Conservation (phyloP, 2,329 filamentous ascomycete genomes). For the Waltergamsia citrina region DNA sequence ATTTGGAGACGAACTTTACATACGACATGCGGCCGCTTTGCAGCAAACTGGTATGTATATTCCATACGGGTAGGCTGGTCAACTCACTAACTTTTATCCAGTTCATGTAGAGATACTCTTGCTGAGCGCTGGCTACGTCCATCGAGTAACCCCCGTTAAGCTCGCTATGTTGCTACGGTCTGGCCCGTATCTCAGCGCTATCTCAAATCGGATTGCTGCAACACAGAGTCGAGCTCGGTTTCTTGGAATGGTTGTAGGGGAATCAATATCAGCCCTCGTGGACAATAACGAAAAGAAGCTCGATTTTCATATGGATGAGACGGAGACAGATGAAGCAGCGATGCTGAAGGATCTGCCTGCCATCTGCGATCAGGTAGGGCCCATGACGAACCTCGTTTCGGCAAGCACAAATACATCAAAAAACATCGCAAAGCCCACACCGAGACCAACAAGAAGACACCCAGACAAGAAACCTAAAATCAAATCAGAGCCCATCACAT, state of each 20-base stretch:
- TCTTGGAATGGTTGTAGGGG: conserved; percentile 81
- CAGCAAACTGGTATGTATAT: conserved; percentile 69
- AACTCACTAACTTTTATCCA: conserved; percentile 24
- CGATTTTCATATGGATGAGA: conserved; percentile 77
- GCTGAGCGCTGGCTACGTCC: conserved; percentile 66
- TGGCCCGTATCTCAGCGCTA: conserved; percentile 61
- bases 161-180: conserved; percentile 63
- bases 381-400: conserved; percentile 27
- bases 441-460: conserved; percentile 8
- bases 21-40: conserved; percentile 73
- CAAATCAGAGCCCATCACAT: conserved; percentile 17
- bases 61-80: neutral
- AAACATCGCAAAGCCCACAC: neutral
- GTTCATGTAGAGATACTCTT: conserved; percentile 74
- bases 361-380: conserved; percentile 54
- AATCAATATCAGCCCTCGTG: conserved; percentile 53
- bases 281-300: conserved; percentile 64
- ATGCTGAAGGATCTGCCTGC: conserved; percentile 64
- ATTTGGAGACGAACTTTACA: conserved; percentile 81
- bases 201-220: conserved; percentile 77
- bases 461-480: conserved; percentile 13
- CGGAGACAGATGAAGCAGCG: conserved; percentile 58
- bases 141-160: conserved; percentile 55
- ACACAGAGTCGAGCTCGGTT: conserved; percentile 69
- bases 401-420: neutral